Percentiles rank a stretch among this genome's conserved stretches.
Evolutionary conservation across 2,329 filamentous ascomycete genomes (phyloP).

Genomic region (Paecilomyces fulvus): DNA sequence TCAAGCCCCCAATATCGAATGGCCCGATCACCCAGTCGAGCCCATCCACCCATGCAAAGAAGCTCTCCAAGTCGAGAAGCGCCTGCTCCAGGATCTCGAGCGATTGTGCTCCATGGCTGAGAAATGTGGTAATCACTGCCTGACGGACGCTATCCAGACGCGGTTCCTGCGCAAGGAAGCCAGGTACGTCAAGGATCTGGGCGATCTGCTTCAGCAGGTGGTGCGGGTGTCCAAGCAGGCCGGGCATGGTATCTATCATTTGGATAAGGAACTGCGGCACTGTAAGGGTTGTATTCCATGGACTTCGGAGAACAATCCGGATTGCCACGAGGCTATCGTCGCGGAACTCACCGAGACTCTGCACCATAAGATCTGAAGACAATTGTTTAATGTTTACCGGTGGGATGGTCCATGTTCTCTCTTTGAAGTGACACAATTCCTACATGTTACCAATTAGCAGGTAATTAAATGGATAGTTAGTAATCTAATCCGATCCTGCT

Average conservation of each 20-base stretch:
- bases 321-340: not conserved
- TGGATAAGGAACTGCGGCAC: slow-evolving; percentile 12
- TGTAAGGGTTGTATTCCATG: slow-evolving; percentile 8
- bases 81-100: slow-evolving; percentile 12
- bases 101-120: slow-evolving; percentile 10
- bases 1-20: slow-evolving; percentile 11
- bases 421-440: not conserved
- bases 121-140: slow-evolving; percentile 7
- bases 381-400: too few relatives aligned
- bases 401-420: too few relatives aligned
- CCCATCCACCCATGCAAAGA: slow-evolving; percentile 11
- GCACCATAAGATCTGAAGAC: not conserved
- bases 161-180: slow-evolving; percentile 14
- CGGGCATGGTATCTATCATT: slow-evolving; percentile 12
- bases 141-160: slow-evolving; percentile 9
- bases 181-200: slow-evolving; percentile 15
- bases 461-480: not conserved
- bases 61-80: slow-evolving; percentile 11
- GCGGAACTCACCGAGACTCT: not conserved
- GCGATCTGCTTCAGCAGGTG: slow-evolving; percentile 14
- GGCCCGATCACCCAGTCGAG: slow-evolving; percentile 14
- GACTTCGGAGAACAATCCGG: slow-evolving; percentile 11
- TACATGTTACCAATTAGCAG: not conserved
- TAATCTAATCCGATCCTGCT: not conserved
- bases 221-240: slow-evolving; percentile 15